Evolutionary conservation across 352 stramenopile genomes (phyloP).

Genomic region (Blastocystis sp.): DNA sequence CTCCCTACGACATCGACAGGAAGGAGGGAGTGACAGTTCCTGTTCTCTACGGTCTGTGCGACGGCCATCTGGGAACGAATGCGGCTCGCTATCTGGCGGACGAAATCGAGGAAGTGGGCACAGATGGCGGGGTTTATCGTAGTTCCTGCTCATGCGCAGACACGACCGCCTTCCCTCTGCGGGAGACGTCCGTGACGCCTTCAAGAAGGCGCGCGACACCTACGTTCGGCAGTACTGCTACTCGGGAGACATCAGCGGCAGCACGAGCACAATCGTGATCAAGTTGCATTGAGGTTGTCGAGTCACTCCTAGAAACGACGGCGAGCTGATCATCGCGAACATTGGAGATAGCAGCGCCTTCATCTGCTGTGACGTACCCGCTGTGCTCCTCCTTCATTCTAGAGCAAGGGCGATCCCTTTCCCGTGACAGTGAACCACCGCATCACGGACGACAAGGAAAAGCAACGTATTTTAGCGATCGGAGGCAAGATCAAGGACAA

Average conservation of each 20-base stretch:
- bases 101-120: constrained; percentile 9
- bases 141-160: constrained; percentile 59
- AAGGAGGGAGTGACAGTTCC: neutral
- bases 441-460: constrained; percentile 31
- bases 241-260: constrained; percentile 47
- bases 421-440: constrained; percentile 36
- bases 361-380: constrained; percentile 34
- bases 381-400: neutral
- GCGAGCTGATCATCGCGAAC: constrained; percentile 49
- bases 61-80: constrained; percentile 46
- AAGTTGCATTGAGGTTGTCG: neutral
- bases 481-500: constrained; percentile 56
- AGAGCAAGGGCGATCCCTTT: constrained; percentile 46
- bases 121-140: neutral
- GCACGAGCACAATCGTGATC: constrained; percentile 59
- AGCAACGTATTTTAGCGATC: constrained; percentile 36
- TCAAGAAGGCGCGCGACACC: constrained; percentile 12
- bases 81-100: constrained; percentile 16
- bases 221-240: constrained; percentile 42
- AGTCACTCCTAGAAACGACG: constrained; percentile 19
- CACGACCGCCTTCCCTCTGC: constrained; percentile 15
- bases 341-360: constrained; percentile 52
- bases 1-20: constrained; percentile 30
- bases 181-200: constrained; percentile 25
- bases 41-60: constrained; percentile 44